Conservation (phyloP, 2,329 filamentous ascomycete genomes). For the Pseudopyricularia cyperi region DNA sequence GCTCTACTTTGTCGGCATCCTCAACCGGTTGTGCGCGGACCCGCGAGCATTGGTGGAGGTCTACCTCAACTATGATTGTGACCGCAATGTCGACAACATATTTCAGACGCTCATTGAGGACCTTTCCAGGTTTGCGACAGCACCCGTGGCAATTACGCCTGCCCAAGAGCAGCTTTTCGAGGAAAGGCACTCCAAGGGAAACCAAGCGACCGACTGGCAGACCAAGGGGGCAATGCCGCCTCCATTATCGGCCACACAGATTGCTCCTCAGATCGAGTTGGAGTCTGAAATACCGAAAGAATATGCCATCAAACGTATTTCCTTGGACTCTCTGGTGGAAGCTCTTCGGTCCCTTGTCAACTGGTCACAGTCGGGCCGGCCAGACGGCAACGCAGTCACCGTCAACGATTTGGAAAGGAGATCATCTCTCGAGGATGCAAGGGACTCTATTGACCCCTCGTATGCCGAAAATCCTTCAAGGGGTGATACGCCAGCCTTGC, state of each 20-base stretch:
- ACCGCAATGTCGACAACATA: conserved; percentile 89
- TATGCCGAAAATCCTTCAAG: conserved; percentile 44
- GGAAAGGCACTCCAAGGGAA: conserved; percentile 55
- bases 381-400: conserved; percentile 44
- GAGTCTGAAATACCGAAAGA: conserved; percentile 73
- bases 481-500: conserved; percentile 42
- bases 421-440: conserved; percentile 38
- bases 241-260: conserved; percentile 67
- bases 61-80: conserved; percentile 97
- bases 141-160: conserved; percentile 61
- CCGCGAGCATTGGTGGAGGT: conserved; percentile 83
- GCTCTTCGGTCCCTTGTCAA: conserved; percentile 81
- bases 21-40: conserved; percentile 74
- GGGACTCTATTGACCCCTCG: conserved; percentile 68
- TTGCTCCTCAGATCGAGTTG: conserved; percentile 43
- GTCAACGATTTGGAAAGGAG: conserved; percentile 34
- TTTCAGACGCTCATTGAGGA: conserved; percentile 94
- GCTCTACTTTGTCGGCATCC: conserved; percentile 74
- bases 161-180: conserved; percentile 77
- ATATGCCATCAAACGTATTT: conserved; percentile 81
- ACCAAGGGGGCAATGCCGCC: conserved; percentile 75
- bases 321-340: conserved; percentile 78
- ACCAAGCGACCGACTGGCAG: conserved; percentile 65
- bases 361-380: conserved; percentile 60
- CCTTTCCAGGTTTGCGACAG: conserved; percentile 73